Base-by-base conservation (phyloP, 1,284 basidiomycete species). In the Leccinum glutinopallens region DNA sequence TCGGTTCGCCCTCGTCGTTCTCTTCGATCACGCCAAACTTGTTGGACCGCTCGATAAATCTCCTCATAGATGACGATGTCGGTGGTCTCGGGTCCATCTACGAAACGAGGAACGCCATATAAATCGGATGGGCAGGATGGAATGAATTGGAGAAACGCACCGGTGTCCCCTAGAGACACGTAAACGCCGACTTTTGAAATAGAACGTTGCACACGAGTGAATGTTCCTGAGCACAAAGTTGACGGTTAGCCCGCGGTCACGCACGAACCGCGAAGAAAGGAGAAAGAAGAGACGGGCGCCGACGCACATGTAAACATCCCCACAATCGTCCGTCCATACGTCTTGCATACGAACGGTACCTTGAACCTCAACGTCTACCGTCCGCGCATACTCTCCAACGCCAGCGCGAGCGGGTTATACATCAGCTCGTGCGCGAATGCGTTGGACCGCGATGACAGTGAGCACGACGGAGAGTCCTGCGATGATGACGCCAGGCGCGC, bases 11-110 rank as follows among this genome's bases (percentile, higher is more conserved):
- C 12, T 89, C 81, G 71, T 96, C 91, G 70, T 95, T 94, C 73
- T 97, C 93, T 73, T 98, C 90, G 65, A 99, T 87, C 29, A 99
- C 87, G 10, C 97, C 97, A 70, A 91, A 98, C 73, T 89, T 94
- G 33, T 88, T 87, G 76, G 99, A 99, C 10, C 92, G 88, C 46
- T 87, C 84, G 6, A 89, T 81, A 33, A 39, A 99, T 77, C 73
- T 96, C 93, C 25, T 92, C 88, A n/a, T 37, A 37, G 4, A 37
- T 37, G 35, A 37, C 35, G 35, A 37, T 37, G 35, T 37, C 4
- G 35, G 35, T 37, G 35, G 35, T 37, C 35, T 37, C 35, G 5
- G 35, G 35, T 37, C 12, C 35, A 37, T 37, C 35, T 37, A 37
- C 35, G 12, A 35, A 35, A 12, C 12, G 35, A 12, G 35, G 35